Evolutionary conservation across 2,329 filamentous ascomycete genomes (phyloP), one percentile per base, ranked within the genome.

Genomic region (Fusarium algeriense): DNA sequence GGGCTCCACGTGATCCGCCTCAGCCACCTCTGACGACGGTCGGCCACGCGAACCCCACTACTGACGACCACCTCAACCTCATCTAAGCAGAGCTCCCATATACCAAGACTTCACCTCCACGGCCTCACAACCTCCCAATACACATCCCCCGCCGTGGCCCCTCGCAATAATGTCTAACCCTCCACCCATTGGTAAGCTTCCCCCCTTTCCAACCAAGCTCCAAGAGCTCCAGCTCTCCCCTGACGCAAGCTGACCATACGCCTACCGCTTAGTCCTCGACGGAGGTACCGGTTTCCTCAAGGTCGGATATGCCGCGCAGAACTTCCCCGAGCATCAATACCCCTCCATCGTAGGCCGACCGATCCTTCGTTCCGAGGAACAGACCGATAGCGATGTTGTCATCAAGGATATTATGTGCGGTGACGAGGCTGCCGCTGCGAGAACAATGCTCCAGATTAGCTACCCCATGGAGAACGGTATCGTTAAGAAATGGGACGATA

Each of bases 391-490:
- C 79, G 84, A 88, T 79, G 77, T 89, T 85, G 91, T 89, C 83
- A 92, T 90, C 83, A 98, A 98, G 88, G 96, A 99, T 85, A 98
- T 99, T 81, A 99, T 99, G 96, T 98, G 95, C 84, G 96, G 96
- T 81, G 96, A 99, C 85, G 95, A 99, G 85, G 96, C 96, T 53
- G 95, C 96, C 19, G 94, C 94, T 58, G 95, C 96, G 74, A 91
- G 96, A 78, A 97, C 93, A 70, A 97, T 98, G 94, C 90, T 99
- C 68, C 96, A 99, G 83, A 97, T 99, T 80, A 97, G 92, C 83
- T 99, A 99, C 82, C 96, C 96, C 76, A 99, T 99, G 96, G 96
- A 99, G 83, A 99, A 99, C 82, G 96, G 96, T 78, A 98, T 99
- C 78, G 94, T 99, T 75, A 98, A 98, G 89, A 95, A 94, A 80